Evolutionary conservation across 2,329 filamentous ascomycete species (phyloP).

Genomic region (Claviceps pazoutovae): DNA sequence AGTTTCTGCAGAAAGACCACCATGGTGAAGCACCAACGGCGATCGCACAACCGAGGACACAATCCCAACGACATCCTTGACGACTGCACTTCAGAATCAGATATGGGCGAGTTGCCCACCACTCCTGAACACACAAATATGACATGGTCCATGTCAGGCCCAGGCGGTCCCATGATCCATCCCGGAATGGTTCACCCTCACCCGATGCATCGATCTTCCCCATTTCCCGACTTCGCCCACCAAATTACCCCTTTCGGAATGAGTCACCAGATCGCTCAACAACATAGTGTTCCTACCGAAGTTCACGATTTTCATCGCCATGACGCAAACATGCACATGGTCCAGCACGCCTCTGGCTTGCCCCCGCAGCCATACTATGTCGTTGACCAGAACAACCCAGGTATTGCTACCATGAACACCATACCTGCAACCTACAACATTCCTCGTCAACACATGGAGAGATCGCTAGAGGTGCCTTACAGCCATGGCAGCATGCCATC

Average conservation of each 20-base stretch:
- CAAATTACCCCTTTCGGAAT: constrained; percentile 32
- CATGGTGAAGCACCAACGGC: constrained; percentile 53
- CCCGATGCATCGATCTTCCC: constrained; percentile 35
- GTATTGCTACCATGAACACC: constrained; percentile 47
- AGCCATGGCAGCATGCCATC: constrained; percentile 33
- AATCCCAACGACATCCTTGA: constrained; percentile 39
- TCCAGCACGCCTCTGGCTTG: constrained; percentile 35
- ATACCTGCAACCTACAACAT: constrained; percentile 38
- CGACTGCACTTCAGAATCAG: constrained; percentile 42
- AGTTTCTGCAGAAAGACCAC: constrained; percentile 62
- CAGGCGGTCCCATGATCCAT: constrained; percentile 24
- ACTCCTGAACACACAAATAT: constrained; percentile 41
- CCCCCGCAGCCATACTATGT: constrained; percentile 39
- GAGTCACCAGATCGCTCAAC: constrained; percentile 25
- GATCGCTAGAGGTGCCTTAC: constrained; percentile 37
- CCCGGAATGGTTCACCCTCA: constrained; percentile 23
- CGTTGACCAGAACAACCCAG: constrained; percentile 47
- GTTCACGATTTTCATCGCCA: constrained; percentile 31
- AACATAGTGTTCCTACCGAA: constrained; percentile 31
- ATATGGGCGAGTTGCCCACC: constrained; percentile 42
- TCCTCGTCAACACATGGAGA: constrained; percentile 33
- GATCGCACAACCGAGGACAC: constrained; percentile 45
- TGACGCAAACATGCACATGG: constrained; percentile 31
- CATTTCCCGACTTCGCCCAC: constrained; percentile 41
- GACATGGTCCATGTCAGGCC: constrained; percentile 34